A percentile compares a stretch with the other conserved stretches of the same genome.
Evolutionary conservation across 75 land plant species (phyloP).

Genomic region (Isoetes taiwanensis): DNA sequence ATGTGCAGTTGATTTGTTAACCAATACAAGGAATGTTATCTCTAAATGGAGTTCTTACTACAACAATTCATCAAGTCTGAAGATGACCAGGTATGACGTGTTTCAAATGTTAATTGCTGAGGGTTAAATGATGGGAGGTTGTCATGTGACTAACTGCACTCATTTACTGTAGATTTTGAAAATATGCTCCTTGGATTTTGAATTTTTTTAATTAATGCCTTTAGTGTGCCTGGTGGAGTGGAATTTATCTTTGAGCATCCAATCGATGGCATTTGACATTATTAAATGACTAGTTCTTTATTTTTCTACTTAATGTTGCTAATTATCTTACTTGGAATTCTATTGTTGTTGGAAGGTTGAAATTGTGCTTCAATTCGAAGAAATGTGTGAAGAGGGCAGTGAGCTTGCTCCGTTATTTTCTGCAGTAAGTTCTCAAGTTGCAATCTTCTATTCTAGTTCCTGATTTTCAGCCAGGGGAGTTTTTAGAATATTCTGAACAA

Average conservation of each 20-base stretch:
- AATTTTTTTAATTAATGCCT: neutral
- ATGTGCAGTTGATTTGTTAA: slow-evolving; percentile 44
- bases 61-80: slow-evolving; percentile 35
- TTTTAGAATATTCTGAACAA: neutral
- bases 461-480: neutral
- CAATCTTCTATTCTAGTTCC: neutral
- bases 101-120: neutral
- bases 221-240: neutral
- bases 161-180: neutral
- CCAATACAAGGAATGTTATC: slow-evolving; percentile 28
- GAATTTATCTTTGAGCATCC: neutral
- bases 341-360: slow-evolving; percentile 40
- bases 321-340: neutral
- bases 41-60: slow-evolving; percentile 50
- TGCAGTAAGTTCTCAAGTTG: slow-evolving; percentile 31
- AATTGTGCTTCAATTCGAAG: slow-evolving; percentile 76
- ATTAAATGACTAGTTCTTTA: neutral
- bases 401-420: slow-evolving; percentile 63
- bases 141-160: neutral
- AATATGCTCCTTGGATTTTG: neutral
- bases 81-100: slow-evolving; percentile 64
- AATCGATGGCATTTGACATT: neutral
- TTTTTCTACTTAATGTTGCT: slow-evolving; percentile 9
- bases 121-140: neutral
- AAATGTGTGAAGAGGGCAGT: slow-evolving; percentile 62